Evolutionary conservation across 257 asterid genomes (phyloP).

Genomic region (Sherardia arvensis): DNA sequence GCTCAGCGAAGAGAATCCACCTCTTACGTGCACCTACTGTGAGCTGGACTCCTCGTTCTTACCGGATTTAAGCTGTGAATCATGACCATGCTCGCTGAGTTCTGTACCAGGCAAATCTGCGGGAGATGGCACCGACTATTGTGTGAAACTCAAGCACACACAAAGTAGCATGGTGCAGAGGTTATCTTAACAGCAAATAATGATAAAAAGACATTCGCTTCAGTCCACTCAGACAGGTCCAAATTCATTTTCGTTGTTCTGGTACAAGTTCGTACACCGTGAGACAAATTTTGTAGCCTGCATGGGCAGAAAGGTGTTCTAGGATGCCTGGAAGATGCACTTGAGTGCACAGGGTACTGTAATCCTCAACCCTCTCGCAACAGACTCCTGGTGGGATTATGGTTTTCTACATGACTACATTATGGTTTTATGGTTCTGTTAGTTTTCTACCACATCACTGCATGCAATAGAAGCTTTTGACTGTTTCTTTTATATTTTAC

Average conservation of each 20-base stretch:
- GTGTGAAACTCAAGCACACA: conserved; percentile 84
- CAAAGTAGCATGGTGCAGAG: conserved; percentile 93
- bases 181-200: conserved; percentile 80
- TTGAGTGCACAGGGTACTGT: conserved; percentile 79
- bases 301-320: conserved; percentile 98
- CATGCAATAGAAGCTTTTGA: too few relatives aligned
- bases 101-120: conserved; percentile 70
- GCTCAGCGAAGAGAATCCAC: conserved; percentile 47
- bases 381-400: conserved; percentile 94
- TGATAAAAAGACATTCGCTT: conserved; percentile 75
- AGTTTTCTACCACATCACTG: too few relatives aligned
- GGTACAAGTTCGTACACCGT: conserved; percentile 83
- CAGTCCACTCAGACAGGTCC: conserved; percentile 82
- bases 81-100: conserved; percentile 89
- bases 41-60: conserved; percentile 79
- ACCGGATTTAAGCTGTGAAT: conserved; percentile 72
- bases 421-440: too few relatives aligned
- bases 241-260: neutral
- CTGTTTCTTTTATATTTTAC: too few relatives aligned
- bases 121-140: conserved; percentile 77
- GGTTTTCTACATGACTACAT: too few relatives aligned
- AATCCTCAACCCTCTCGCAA: conserved; percentile 89
- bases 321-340: conserved; percentile 80
- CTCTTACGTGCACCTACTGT: conserved; percentile 63
- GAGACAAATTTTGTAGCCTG: conserved; percentile 97